These are phyloP conservation scores for Phytophthora tentaculata DNA, from an alignment of 352 stramenopile genomes.

Conservation along the genomic window DNA sequence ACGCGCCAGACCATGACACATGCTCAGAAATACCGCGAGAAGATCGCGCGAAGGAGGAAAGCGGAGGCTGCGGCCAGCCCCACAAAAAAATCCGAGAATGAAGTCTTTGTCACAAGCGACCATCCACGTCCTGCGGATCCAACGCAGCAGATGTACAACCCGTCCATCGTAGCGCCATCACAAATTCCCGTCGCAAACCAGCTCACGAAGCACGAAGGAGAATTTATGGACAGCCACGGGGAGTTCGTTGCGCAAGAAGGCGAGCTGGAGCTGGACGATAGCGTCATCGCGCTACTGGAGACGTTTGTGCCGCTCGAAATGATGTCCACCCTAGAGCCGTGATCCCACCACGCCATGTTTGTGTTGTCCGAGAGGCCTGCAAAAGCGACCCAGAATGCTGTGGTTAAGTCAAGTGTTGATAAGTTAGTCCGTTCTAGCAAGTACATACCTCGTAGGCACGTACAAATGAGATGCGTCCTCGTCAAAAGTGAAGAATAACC, in stretches of 20 bases:
- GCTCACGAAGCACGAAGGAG: constrained; percentile 17
- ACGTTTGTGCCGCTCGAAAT: constrained; percentile 50
- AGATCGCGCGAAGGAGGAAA: constrained; percentile 51
- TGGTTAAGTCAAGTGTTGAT: constrained; percentile 41
- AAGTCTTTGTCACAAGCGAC: constrained; percentile 21
- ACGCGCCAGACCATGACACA: constrained; percentile 61
- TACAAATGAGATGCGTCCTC: constrained; percentile 36
- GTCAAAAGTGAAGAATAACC: constrained; percentile 37
- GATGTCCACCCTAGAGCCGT: constrained; percentile 33
- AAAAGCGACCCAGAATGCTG: constrained; percentile 23
- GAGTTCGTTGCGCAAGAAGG: constrained; percentile 35
- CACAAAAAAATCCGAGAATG: constrained; percentile 25
- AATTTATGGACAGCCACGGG: constrained; percentile 37
- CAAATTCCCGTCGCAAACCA: constrained; percentile 14
- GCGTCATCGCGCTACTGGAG: constrained; percentile 42
- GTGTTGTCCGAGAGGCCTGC: constrained; percentile 31
- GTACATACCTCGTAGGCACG: constrained; percentile 29
- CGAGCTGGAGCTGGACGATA: constrained; percentile 41
- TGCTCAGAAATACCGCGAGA: constrained; percentile 57
- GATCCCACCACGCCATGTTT: constrained; percentile 18
- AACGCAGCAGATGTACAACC: constrained; percentile 12
- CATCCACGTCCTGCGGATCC: constrained; percentile 17
- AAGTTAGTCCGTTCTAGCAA: constrained; percentile 33
- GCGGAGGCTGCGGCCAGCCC: constrained; percentile 31
- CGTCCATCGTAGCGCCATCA: constrained; percentile 2